phyloP scores from a whole-genome alignment of 306 rosid genomes.

The Boehmeria nivea region DNA sequence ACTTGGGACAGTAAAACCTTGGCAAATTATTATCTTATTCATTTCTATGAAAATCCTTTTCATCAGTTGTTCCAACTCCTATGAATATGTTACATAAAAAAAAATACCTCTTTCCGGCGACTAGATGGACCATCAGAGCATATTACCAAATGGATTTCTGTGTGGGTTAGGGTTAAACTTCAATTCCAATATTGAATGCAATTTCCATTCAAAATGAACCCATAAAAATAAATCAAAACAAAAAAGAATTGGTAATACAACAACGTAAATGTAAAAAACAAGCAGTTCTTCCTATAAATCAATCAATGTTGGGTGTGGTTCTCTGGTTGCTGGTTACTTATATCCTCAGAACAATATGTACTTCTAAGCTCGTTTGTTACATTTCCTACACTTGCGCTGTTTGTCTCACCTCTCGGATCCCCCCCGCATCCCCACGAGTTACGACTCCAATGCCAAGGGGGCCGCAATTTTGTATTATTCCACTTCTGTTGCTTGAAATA shows the following conservation, averaged over 20 bases:
- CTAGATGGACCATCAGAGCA: slow-evolving; percentile 22
- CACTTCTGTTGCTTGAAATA: slow-evolving; percentile 86
- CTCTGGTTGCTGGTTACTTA: slow-evolving; percentile 54
- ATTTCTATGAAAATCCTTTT: slow-evolving; percentile 5
- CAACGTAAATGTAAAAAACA: slow-evolving; percentile 32
- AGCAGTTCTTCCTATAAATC: slow-evolving; percentile 49
- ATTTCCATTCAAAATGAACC: slow-evolving; percentile 48
- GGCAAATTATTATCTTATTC: slow-evolving; percentile 14
- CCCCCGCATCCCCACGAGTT: slow-evolving; percentile 44
- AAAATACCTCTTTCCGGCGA: slow-evolving; percentile 29
- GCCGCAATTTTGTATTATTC: slow-evolving; percentile 52
- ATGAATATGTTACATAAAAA: slow-evolving; percentile 23
- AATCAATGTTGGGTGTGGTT: slow-evolving; percentile 52
- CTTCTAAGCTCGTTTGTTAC: slow-evolving; percentile 42
- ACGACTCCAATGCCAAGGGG: slow-evolving; percentile 47
- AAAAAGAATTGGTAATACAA: slow-evolving; percentile 56
- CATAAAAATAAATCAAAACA: background rate
- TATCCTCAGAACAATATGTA: slow-evolving; percentile 50
- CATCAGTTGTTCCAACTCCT: slow-evolving; percentile 16
- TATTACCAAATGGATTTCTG: slow-evolving; percentile 10
- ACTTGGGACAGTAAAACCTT: no score
- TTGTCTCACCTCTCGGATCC: slow-evolving; percentile 32
- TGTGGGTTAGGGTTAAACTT: slow-evolving; percentile 22
- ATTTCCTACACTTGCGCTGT: slow-evolving; percentile 45
- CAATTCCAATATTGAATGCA: slow-evolving; percentile 54